Percentiles rank a stretch among this genome's conserved stretches.
Evolutionary conservation across 2,329 filamentous ascomycete genomes (phyloP).

Genomic region (Coniosporium tulheliwenetii): DNA sequence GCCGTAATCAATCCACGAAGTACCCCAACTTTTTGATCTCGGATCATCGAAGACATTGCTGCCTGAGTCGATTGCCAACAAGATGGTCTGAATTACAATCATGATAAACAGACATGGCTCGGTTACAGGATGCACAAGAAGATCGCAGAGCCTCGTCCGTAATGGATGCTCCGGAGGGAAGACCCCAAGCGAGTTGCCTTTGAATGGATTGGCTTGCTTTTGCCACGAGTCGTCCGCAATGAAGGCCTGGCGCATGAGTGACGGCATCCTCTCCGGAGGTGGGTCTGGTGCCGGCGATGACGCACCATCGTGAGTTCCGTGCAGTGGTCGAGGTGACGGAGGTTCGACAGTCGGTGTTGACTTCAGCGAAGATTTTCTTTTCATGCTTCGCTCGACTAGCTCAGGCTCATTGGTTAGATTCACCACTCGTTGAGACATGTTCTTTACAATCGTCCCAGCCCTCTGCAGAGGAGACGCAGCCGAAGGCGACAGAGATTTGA

Average conservation of each 20-base stretch:
- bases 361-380: conserved; percentile 43
- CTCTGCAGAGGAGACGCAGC: conserved; percentile 29
- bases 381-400: conserved; percentile 55
- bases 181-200: conserved; percentile 71
- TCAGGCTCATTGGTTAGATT: conserved; percentile 92
- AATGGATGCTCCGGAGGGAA: conserved; percentile 67
- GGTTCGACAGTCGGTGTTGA: conserved; percentile 30
- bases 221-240: neutral
- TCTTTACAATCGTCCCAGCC: conserved; percentile 36
- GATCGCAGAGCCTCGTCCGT: conserved; percentile 59
- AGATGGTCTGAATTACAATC: conserved; percentile 73
- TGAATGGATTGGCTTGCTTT: conserved; percentile 53
- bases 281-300: conserved; percentile 5
- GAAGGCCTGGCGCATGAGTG: conserved; percentile 7
- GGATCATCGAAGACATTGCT: conserved; percentile 50
- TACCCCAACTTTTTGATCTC: conserved; percentile 50
- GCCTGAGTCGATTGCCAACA: conserved; percentile 74
- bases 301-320: no score
- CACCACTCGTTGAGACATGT: conserved; percentile 93
- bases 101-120: conserved; percentile 77
- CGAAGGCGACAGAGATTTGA: conserved; percentile 29
- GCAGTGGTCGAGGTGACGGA: no score
- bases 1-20: conserved; percentile 56
- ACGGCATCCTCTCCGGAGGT: conserved; percentile 15
- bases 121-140: conserved; percentile 72